Conservation (phyloP, 805 yeast species). For the Sugiyamaella smithiae region DNA sequence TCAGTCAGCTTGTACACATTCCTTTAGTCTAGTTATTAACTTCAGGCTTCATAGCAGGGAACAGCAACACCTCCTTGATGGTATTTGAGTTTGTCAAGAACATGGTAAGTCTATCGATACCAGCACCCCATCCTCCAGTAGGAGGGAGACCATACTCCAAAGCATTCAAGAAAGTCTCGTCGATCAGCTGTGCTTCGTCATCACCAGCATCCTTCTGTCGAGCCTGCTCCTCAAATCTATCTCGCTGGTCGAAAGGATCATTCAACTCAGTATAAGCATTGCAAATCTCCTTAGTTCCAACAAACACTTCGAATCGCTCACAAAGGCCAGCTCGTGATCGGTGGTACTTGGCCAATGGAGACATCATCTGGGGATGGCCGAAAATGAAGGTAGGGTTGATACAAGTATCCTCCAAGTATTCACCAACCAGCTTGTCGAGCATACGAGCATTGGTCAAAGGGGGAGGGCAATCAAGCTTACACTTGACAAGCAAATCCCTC, state of each 20-base stretch:
- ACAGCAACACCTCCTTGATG: conserved; percentile 93
- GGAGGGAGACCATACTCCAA: conserved; percentile 98
- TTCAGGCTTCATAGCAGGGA: conserved; percentile 99
- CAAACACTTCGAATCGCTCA: conserved; percentile 97
- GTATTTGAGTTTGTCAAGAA: conserved; percentile 95
- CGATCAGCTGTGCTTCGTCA: conserved; percentile 96
- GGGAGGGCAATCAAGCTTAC: conserved; percentile 83
- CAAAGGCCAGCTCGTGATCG: conserved; percentile 90
- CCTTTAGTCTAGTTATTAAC: conserved; percentile 32
- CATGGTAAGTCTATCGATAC: conserved; percentile 98
- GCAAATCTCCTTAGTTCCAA: conserved; percentile 96
- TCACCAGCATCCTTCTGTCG: conserved; percentile 98
- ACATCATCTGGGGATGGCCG: conserved; percentile 99
- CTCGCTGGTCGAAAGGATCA: conserved; percentile 98
- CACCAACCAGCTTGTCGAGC: conserved; percentile 98
- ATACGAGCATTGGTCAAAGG: conserved; percentile 97
- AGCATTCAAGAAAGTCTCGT: conserved; percentile 96
- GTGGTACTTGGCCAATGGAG: conserved; percentile 96
- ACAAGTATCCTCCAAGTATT: conserved; percentile 80
- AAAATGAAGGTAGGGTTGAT: conserved; percentile 97
- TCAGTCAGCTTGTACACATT: too few species aligned
- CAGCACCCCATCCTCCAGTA: conserved; percentile 99
- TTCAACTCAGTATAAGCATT: conserved; percentile 98
- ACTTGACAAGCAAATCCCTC: conserved; percentile 70
- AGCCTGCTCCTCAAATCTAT: conserved; percentile 97